Evolutionary conservation across 805 yeast species (phyloP).

Genomic region (Candida ovalis): DNA sequence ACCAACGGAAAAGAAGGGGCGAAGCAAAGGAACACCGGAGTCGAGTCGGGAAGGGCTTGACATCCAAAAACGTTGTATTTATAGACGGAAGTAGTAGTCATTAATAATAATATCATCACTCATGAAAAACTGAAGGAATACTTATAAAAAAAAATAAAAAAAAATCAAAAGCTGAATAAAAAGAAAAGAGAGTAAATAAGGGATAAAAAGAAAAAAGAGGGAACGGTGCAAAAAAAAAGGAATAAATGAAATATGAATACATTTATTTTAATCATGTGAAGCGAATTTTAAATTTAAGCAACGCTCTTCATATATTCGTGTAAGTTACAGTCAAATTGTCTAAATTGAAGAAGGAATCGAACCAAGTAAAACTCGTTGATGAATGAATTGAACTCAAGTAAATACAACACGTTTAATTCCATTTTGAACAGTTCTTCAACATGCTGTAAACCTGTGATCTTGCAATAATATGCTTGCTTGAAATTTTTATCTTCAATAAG

Average conservation of each 20-base stretch:
- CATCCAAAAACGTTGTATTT: too few species aligned
- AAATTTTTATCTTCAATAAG: conserved; percentile 42
- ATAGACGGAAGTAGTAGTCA: too few species aligned
- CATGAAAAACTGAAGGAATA: neutral
- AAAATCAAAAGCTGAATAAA: neutral
- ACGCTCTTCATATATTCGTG: conserved; percentile 1
- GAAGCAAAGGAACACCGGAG: too few species aligned
- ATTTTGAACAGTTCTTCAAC: conserved; percentile 35
- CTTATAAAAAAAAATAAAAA: neutral
- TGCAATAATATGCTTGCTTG: conserved; percentile 39
- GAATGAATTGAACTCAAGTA: conserved; percentile 38
- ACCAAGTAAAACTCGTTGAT: conserved; percentile 34
- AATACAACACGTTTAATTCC: conserved; percentile 39
- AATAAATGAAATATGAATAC: neutral
- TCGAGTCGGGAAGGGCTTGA: too few species aligned
- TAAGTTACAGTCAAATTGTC: conserved; percentile 19
- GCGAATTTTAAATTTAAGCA: neutral
- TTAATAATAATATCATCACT: neutral
- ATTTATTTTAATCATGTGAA: too few species aligned
- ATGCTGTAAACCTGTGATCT: conserved; percentile 41
- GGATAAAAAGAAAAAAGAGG: neutral
- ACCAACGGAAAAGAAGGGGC: too few species aligned
- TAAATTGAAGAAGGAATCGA: conserved; percentile 32
- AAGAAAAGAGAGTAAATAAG: neutral
- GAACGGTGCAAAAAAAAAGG: neutral